Base-by-base conservation (phyloP, 805 yeast genomes). In the Wickerhamiella brachini region DNA sequence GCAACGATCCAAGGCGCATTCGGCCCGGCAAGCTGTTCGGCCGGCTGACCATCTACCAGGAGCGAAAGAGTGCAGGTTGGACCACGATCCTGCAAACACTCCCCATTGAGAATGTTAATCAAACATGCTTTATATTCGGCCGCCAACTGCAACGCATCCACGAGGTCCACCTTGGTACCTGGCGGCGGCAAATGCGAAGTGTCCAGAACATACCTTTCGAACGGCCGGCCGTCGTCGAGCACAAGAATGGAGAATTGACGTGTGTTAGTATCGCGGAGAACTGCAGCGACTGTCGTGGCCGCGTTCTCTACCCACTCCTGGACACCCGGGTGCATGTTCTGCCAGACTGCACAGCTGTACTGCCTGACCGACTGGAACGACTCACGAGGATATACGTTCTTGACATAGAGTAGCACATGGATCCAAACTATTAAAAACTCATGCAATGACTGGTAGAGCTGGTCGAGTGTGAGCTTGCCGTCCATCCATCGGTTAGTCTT, bases 381-480 rank as follows among this genome's bases (percentile, higher is more conserved):
- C 48, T 68, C 72, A 1, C 52, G 58, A 0, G 81, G 81, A 57
- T 83, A 83, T 0, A 83, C 64, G 1, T 65, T 60, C 46, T 79
- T 71, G 48, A 73, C 65, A 60, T 75, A 80, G 47, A 81, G 63
- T 1, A 81, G 68, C 43, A 77, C 77, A 53, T 81, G 81, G 9
- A 77, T 59, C 66, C 75, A 71, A 0, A 74, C 76, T 2, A 68
- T 65, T 12, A 81, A 53, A 49, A 79, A 73, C 58, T 78, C 83
- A 26, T 73, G 64, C 5, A 79, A 48, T 21, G 63, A 54, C 18
- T 55, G 54, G 29, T 59, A 53, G 10, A 66, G 54, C 24, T 58
- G 62, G 12, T 53, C 54, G 17, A 21, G 13, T 23, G 38, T 20
- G 21, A 23, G 47, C 39, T 29, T 18, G 21, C 18, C 47, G 23